A percentile compares a stretch with the other conserved stretches of the same genome.
These are phyloP conservation scores for Tylopilus subfusipes DNA, from an alignment of 768 basidiomycete species.

Conservation along the genomic window DNA sequence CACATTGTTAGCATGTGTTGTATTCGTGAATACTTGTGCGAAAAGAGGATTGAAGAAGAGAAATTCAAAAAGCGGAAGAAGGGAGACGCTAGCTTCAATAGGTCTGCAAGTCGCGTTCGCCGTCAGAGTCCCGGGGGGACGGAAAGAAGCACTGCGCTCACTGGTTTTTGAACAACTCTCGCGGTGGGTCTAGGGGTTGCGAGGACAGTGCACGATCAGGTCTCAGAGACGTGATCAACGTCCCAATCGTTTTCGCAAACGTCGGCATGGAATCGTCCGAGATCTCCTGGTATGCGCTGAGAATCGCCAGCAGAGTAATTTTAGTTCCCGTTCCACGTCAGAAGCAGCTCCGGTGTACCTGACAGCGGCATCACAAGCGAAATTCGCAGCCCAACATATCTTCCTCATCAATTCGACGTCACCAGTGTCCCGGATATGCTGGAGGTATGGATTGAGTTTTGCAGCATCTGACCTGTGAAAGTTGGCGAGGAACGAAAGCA, in stretches of 20 bases:
- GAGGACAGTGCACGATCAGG: constrained; percentile 52
- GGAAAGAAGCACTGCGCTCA: constrained; percentile 23
- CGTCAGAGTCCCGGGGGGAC: neutral
- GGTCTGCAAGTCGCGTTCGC: constrained; percentile 43
- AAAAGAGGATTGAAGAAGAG: constrained; percentile 50
- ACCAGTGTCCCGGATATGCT: constrained; percentile 43
- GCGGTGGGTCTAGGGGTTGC: constrained; percentile 43
- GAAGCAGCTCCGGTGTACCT: constrained; percentile 35
- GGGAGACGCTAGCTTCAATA: constrained; percentile 53
- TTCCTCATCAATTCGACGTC: constrained; percentile 54
- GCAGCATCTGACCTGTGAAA: constrained; percentile 73
- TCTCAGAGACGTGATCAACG: constrained; percentile 49
- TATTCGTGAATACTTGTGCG: constrained; percentile 42
- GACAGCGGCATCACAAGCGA: constrained; percentile 46
- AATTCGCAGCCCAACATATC: constrained; percentile 55
- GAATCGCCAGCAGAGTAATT: neutral
- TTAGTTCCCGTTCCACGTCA: neutral
- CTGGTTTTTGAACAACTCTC: constrained; percentile 58
- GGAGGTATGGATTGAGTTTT: constrained; percentile 64
- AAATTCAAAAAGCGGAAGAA: constrained; percentile 63
- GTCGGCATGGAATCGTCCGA: constrained; percentile 51
- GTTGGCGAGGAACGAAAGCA: constrained; percentile 63
- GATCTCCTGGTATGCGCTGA: constrained; percentile 55
- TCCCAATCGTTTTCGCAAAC: constrained; percentile 48
- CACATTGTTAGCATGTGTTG: constrained; percentile 29